Conservation (phyloP, 768 basidiomycete genomes). For the Epithele typhae region DNA sequence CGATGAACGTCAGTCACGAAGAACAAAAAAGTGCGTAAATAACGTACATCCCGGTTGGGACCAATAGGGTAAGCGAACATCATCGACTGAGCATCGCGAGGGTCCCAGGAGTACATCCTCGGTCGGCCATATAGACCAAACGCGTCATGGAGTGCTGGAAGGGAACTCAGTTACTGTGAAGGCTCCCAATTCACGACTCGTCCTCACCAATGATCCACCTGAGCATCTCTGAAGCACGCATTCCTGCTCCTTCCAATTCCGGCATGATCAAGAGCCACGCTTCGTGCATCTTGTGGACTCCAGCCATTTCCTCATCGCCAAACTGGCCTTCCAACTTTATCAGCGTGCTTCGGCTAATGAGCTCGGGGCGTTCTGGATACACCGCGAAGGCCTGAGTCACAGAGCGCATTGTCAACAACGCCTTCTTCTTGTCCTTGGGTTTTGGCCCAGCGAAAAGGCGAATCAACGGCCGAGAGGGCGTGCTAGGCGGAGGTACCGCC, state of each 20-base stretch:
- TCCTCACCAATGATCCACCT: slow-evolving; percentile 84
- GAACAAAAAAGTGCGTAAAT: neutral
- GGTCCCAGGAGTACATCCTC: slow-evolving; percentile 84
- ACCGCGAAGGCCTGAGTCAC: slow-evolving; percentile 90
- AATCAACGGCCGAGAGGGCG: slow-evolving; percentile 35
- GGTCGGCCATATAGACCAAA: slow-evolving; percentile 90
- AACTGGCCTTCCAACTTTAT: slow-evolving; percentile 89
- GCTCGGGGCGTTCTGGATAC: slow-evolving; percentile 91
- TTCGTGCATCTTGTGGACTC: slow-evolving; percentile 61
- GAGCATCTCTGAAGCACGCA: slow-evolving; percentile 77
- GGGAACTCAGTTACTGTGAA: neutral
- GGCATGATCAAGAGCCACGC: slow-evolving; percentile 93
- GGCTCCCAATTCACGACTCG: neutral
- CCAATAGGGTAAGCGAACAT: slow-evolving; percentile 97
- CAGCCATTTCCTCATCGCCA: slow-evolving; percentile 71
- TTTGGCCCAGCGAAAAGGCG: slow-evolving; percentile 61
- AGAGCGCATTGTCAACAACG: slow-evolving; percentile 62
- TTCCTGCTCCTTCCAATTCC: slow-evolving; percentile 56
- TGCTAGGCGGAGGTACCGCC: slow-evolving; percentile 23
- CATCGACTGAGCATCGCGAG: slow-evolving; percentile 71
- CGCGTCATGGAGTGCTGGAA: slow-evolving; percentile 83
- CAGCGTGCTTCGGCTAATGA: slow-evolving; percentile 84
- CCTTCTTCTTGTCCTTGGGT: slow-evolving; percentile 68
- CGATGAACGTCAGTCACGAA: neutral
- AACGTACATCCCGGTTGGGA: slow-evolving; percentile 71